These are phyloP conservation scores for Hypoxylon perforatum DNA, from an alignment of 495 filamentous ascomycete genomes.

Conservation along the genomic window DNA sequence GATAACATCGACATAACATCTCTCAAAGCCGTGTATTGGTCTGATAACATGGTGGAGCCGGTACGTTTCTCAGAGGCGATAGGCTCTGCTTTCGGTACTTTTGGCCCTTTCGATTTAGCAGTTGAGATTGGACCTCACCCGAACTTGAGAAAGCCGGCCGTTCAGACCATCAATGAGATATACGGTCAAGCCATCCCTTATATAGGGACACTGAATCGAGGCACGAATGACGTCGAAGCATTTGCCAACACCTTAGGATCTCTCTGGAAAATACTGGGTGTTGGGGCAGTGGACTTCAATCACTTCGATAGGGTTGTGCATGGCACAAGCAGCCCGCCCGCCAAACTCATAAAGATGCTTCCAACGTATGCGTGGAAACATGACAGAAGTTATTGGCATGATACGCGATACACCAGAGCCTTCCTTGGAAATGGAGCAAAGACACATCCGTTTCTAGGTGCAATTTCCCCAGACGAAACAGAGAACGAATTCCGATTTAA, in stretches of 20 bases:
- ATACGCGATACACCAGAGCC: constrained; percentile 52
- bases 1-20: too few species aligned
- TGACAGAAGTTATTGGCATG: constrained; percentile 53
- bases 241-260: constrained; percentile 46
- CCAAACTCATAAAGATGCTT: constrained; percentile 48
- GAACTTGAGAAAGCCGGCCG: constrained; percentile 53
- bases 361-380: constrained; percentile 66
- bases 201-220: constrained; percentile 34
- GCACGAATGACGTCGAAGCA: constrained; percentile 35
- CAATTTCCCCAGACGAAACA: too few species aligned
- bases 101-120: constrained; percentile 38
- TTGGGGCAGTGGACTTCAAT: constrained; percentile 25
- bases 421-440: too few species aligned
- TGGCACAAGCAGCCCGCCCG: constrained; percentile 33
- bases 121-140: constrained; percentile 66
- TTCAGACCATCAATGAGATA: constrained; percentile 38
- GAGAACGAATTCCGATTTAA: too few species aligned
- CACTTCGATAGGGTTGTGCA: constrained; percentile 19
- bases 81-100: background rate
- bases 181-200: constrained; percentile 35
- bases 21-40: too few species aligned
- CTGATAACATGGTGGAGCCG: constrained; percentile 55
- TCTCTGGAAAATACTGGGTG: constrained; percentile 42
- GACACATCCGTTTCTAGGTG: too few species aligned
- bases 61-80: constrained; percentile 64